phyloP scores from a whole-genome alignment of 2,329 filamentous ascomycete genomes.

The Biscogniauxia marginata region DNA sequence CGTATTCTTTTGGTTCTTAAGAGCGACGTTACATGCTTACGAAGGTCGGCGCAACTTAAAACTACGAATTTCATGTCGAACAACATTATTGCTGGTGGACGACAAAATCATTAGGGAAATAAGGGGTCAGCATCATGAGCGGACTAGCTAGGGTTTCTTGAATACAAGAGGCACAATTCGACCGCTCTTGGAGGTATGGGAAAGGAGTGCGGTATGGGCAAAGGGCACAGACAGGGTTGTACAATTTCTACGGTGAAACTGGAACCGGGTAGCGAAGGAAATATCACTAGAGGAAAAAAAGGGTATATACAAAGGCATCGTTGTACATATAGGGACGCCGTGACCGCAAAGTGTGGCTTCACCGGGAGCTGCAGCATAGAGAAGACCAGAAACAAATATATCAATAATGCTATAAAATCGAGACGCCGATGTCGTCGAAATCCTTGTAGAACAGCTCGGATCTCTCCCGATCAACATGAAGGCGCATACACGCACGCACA shows the following conservation, averaged over 20 bases:
- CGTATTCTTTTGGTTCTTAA: not conserved
- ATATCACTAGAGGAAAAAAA: not conserved
- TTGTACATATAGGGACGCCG: constrained; percentile 19
- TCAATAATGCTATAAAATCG: not conserved
- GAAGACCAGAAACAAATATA: not conserved
- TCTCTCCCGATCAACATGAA: not conserved
- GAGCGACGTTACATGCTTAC: constrained; percentile 3
- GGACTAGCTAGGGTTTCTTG: not conserved
- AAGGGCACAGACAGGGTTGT: not conserved
- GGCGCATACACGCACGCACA: not conserved
- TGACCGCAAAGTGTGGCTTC: constrained; percentile 12
- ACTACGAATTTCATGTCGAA: constrained; percentile 1
- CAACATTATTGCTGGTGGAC: not conserved
- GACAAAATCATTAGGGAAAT: not conserved
- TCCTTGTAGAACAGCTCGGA: not conserved
- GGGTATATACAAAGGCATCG: constrained; percentile 9
- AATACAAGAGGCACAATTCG: not conserved
- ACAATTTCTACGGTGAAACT: not conserved
- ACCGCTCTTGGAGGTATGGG: not conserved
- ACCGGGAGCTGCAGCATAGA: not conserved
- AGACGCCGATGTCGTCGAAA: not conserved
- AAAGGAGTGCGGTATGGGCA: not conserved
- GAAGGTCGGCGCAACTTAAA: constrained; percentile 2
- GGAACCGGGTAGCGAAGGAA: not conserved
- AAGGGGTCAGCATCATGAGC: not conserved